These are phyloP conservation scores for Aspergillus incahuasiensis DNA, from an alignment of 495 filamentous ascomycete genomes.

Conservation along the genomic window DNA sequence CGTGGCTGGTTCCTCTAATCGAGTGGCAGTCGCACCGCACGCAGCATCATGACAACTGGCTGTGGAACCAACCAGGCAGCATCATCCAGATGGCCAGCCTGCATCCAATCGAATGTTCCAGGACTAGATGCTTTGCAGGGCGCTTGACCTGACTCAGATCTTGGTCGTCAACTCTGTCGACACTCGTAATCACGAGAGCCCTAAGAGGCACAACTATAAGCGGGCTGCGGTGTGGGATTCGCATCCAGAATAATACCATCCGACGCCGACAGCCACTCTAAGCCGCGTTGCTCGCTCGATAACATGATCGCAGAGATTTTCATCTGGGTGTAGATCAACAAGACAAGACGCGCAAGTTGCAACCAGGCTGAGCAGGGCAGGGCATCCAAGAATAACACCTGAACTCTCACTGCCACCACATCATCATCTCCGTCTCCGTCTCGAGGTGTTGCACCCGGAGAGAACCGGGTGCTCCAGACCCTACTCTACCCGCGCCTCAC, in stretches of 20 bases:
- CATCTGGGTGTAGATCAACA: neutral
- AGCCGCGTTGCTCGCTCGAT: neutral
- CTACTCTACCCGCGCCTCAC: constrained; percentile 12
- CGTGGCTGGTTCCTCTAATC: too few relatives aligned
- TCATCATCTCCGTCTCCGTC: neutral
- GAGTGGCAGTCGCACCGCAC: too few relatives aligned
- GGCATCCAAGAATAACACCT: constrained; percentile 5
- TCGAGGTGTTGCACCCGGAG: neutral
- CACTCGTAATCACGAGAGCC: neutral
- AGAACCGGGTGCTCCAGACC: neutral
- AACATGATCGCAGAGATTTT: neutral
- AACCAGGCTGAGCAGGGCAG: neutral
- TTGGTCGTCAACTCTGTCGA: neutral
- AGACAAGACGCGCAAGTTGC: constrained; percentile 3
- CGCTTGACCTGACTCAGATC: constrained; percentile 6
- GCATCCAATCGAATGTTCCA: constrained; percentile 8
- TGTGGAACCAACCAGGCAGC: constrained; percentile 18
- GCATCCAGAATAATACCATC: neutral
- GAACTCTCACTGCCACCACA: neutral
- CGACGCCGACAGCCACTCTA: neutral
- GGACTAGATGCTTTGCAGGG: constrained; percentile 9
- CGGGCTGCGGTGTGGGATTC: neutral
- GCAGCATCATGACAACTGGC: constrained; percentile 16
- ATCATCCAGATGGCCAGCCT: constrained; percentile 7
- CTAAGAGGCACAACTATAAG: neutral